Evolutionary conservation across 768 basidiomycete species (phyloP), one percentile per base, ranked within the genome.

Genomic region (Plicaturopsis crispa): DNA sequence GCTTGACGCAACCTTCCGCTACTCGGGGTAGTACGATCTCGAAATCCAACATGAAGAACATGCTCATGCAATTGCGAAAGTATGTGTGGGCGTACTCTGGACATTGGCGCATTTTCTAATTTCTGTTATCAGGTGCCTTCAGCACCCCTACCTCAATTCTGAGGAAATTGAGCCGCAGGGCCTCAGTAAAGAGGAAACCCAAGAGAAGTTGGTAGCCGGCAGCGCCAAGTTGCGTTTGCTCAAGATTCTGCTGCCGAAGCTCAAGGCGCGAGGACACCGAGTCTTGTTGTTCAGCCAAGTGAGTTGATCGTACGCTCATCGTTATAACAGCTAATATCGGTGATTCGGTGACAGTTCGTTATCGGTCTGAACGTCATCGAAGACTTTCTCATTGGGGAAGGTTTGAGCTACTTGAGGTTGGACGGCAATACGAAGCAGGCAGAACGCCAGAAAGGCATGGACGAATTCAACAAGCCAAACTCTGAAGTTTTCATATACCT

Each of bases 231-330:
- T 97, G 35, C 73, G 76, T 17, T 68, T 96, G 33, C 66, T 97
- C 22, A 86, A 79, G 53, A 59, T 67, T 21, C 58, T 96, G 38
- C 64, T 97, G 20, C 88, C 89, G 1, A 90, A 87, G 56, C 69
- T 97, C 30, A 84, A 82, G 48, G 75, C 78, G 36, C 78, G 80
- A 33, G 88, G 89, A 0, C 92, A 96, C 62, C 81, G 93, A 18
- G 78, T 97, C 21, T 67, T 97, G 18, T 60, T 97, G 3, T 97
- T 97, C 59, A 92, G 88, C 55, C 92, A 94, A 66, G 92, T 88
- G 45, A 36, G 66, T 54, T 18, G 33, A 10, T 28, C 14, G 10
- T 28, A 14, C 26, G n/a, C n/a, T n/a, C n/a, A n/a, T 28, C 4
- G 13, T 31, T 38, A 4, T 12, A 13, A 31, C n/a, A 6, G 20